A percentile compares a stretch with the other conserved stretches of the same genome.
phyloP scores from a whole-genome alignment of 805 yeast species.

The Hanseniaspora meyeri region DNA sequence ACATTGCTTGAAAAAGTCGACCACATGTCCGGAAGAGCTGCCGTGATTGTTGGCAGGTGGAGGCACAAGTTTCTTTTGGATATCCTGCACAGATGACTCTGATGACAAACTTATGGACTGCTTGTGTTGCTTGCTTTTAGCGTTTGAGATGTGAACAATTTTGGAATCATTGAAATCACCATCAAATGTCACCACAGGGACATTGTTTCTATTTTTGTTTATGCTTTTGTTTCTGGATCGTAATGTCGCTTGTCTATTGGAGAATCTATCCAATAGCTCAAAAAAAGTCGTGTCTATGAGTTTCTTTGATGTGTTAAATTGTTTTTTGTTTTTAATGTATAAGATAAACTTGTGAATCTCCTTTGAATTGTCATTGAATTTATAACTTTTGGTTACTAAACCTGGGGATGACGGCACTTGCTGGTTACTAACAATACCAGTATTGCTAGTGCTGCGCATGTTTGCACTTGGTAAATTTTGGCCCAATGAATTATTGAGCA shows the following conservation, averaged over 20 bases:
- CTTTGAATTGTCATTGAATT: slow-evolving; percentile 5
- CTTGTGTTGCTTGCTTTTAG: not conserved
- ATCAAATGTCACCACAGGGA: slow-evolving; percentile 1
- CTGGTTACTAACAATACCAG: not conserved
- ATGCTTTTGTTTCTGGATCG: not conserved
- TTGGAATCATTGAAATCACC: slow-evolving; percentile 5
- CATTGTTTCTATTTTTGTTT: not conserved
- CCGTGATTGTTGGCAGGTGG: not conserved
- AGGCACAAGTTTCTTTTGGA: not conserved
- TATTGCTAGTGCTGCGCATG: not conserved
- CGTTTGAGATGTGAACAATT: slow-evolving; percentile 7
- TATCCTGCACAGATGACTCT: not conserved
- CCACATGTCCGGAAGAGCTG: not conserved
- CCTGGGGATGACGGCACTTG: not conserved
- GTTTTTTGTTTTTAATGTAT: slow-evolving; percentile 9
- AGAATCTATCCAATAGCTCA: slow-evolving; percentile 4
- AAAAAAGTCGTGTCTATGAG: slow-evolving; percentile 1
- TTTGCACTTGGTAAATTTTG: not conserved
- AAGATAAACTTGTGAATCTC: slow-evolving; percentile 8
- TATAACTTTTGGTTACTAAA: slow-evolving; percentile 1
- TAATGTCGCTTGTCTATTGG: not conserved
- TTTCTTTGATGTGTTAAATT: slow-evolving; percentile 3
- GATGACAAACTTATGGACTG: not conserved
- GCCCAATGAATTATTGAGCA: not conserved
- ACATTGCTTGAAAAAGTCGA: slow-evolving; percentile 30